Evolutionary conservation across 1,284 basidiomycete species (phyloP).

Genomic region (Exsudoporus floridanus): DNA sequence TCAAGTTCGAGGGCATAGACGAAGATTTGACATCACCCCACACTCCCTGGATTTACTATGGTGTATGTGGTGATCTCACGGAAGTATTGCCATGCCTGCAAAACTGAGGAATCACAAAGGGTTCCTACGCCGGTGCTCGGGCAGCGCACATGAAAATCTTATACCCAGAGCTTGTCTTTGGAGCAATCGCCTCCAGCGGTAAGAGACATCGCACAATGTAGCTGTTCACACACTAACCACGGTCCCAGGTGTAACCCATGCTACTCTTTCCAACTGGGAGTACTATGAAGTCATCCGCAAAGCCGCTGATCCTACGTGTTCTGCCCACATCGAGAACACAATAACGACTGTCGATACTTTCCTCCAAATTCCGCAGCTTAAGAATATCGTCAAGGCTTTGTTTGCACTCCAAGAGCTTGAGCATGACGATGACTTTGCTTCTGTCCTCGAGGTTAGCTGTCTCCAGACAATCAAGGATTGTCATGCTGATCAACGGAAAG

Average conservation of each 20-base stretch:
- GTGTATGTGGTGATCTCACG: slow-evolving; percentile 52
- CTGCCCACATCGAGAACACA: slow-evolving; percentile 63
- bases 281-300: slow-evolving; percentile 86
- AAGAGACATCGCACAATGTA: slow-evolving; percentile 23
- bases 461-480: neutral
- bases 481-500: slow-evolving; percentile 24
- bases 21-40: slow-evolving; percentile 66
- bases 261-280: slow-evolving; percentile 72
- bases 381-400: slow-evolving; percentile 57
- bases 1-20: slow-evolving; percentile 73
- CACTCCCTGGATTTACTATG: slow-evolving; percentile 94
- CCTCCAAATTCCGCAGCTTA: slow-evolving; percentile 47
- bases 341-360: slow-evolving; percentile 65
- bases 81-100: neutral
- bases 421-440: slow-evolving; percentile 79
- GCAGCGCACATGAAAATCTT: slow-evolving; percentile 90
- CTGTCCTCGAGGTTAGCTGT: slow-evolving; percentile 55
- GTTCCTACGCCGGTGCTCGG: slow-evolving; percentile 90
- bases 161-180: slow-evolving; percentile 87
- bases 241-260: slow-evolving; percentile 65
- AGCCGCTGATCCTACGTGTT: slow-evolving; percentile 73
- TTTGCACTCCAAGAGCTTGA: slow-evolving; percentile 71
- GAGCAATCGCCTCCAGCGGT: slow-evolving; percentile 90
- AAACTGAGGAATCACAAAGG: slow-evolving; percentile 41
- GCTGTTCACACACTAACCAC: neutral